Conservation (phyloP, 1,139 yeast genomes). For the Geotrichum fermentans region DNA sequence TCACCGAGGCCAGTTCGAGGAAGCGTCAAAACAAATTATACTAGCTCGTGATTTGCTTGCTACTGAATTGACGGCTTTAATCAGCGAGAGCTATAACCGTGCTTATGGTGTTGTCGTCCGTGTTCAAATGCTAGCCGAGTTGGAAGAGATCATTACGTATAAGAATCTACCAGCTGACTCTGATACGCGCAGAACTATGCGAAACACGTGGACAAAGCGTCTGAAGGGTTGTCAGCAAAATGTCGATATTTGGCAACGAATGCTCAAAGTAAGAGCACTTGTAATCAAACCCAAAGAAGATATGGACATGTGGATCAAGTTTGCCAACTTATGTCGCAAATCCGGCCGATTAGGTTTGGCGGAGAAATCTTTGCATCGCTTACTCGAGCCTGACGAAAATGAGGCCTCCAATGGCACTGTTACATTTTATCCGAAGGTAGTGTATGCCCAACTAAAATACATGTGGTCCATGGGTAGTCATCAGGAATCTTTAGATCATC, state of each 20-base stretch:
- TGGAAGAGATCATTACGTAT: conserved; percentile 89
- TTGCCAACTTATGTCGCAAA: conserved; percentile 92
- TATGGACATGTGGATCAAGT: conserved; percentile 97
- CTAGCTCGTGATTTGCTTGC: conserved; percentile 85
- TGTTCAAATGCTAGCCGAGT: conserved; percentile 93
- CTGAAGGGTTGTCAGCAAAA: conserved; percentile 90
- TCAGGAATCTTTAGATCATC: conserved; percentile 76
- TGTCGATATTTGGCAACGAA: conserved; percentile 97
- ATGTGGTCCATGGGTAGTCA: conserved; percentile 96
- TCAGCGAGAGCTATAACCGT: conserved; percentile 92
- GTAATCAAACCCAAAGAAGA: conserved; percentile 97
- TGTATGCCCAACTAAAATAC: conserved; percentile 91
- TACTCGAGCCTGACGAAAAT: conserved; percentile 53
- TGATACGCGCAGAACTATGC: conserved; percentile 62
- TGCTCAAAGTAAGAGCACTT: conserved; percentile 86
- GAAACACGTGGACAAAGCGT: conserved; percentile 92
- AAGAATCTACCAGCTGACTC: conserved; percentile 80
- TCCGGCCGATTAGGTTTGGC: conserved; percentile 90
- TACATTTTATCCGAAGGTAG: conserved; percentile 66
- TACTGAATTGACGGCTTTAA: conserved; percentile 90
- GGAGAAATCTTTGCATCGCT: conserved; percentile 77
- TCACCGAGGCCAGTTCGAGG: conserved; percentile 81
- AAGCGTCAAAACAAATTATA: conserved; percentile 71
- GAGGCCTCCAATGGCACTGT: conserved; percentile 49
- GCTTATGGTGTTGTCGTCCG: conserved; percentile 96